These are phyloP conservation scores for Rhodotorula diobovata DNA, from an alignment of 768 basidiomycete genomes.

Conservation along the genomic window DNA sequence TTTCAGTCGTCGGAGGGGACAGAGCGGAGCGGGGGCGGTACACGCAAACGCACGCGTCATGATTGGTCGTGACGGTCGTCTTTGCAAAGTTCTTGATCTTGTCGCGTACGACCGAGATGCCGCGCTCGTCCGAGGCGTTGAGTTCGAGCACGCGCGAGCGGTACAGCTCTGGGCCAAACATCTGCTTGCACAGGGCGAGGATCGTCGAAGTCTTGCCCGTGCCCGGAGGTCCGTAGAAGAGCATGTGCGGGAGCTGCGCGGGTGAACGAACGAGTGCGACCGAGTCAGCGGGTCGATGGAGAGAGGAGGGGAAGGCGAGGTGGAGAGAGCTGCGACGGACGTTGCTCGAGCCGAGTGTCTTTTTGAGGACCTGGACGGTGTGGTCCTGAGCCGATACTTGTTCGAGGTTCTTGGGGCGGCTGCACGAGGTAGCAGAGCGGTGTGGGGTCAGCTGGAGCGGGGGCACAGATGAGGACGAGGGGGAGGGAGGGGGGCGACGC, in stretches of 20 bases:
- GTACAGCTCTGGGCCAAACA: slow-evolving; percentile 98
- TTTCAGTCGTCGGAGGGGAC: slow-evolving; percentile 47
- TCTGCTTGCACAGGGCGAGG: slow-evolving; percentile 82
- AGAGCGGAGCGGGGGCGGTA: not conserved
- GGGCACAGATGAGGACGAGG: not conserved
- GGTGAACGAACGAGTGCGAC: not conserved
- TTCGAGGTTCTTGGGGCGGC: slow-evolving; percentile 94
- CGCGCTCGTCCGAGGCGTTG: slow-evolving; percentile 97
- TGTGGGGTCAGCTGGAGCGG: too few relatives aligned
- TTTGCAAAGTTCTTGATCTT: slow-evolving; percentile 96
- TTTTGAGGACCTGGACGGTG: slow-evolving; percentile 82
- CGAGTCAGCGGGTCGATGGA: not conserved
- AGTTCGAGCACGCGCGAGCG: slow-evolving; percentile 87
- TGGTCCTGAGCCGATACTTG: slow-evolving; percentile 97
- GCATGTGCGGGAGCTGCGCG: slow-evolving; percentile 88
- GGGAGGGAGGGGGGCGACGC: slow-evolving; percentile 39
- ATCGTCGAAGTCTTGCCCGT: slow-evolving; percentile 99
- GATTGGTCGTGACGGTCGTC: slow-evolving; percentile 43
- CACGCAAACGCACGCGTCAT: slow-evolving; percentile 31
- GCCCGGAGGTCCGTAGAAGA: slow-evolving; percentile 98
- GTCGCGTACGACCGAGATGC: slow-evolving; percentile 92
- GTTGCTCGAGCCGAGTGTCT: slow-evolving; percentile 87
- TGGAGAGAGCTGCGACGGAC: slow-evolving; percentile 51
- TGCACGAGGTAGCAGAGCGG: slow-evolving; percentile 45
- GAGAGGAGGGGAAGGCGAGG: too few relatives aligned